phyloP scores from a whole-genome alignment of 257 asterid genomes.

The Vinca minor region DNA sequence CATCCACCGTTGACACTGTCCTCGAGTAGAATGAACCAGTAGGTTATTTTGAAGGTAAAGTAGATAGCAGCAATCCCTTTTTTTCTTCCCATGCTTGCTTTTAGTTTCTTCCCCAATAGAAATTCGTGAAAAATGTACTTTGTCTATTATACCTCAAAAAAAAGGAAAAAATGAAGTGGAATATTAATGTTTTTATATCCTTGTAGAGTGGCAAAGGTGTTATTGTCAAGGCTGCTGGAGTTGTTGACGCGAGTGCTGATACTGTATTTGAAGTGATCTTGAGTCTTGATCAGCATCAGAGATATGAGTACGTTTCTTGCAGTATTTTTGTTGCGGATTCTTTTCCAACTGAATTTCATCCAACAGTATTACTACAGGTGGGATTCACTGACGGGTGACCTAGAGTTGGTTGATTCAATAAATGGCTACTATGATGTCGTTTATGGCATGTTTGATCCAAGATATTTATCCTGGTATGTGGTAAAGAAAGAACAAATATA shows the following conservation, averaged over 20 bases:
- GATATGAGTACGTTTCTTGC: slow-evolving; percentile 70
- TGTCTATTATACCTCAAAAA: too few species aligned
- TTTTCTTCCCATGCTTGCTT: not conserved
- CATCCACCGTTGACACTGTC: not conserved
- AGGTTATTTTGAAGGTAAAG: not conserved
- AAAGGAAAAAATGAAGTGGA: too few species aligned
- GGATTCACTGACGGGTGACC: slow-evolving; percentile 88
- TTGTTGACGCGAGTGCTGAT: slow-evolving; percentile 88
- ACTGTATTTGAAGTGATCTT: slow-evolving; percentile 77
- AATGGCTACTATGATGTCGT: slow-evolving; percentile 81
- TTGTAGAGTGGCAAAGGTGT: slow-evolving; percentile 66
- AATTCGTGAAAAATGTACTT: not conserved
- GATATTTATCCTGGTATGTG: slow-evolving; percentile 64
- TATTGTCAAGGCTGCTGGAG: slow-evolving; percentile 91
- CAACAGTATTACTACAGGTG: slow-evolving; percentile 61
- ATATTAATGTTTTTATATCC: not conserved
- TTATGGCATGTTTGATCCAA: slow-evolving; percentile 80
- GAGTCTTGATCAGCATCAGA: slow-evolving; percentile 59
- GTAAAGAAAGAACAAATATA: too few species aligned
- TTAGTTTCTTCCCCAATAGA: not conserved
- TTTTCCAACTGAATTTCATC: slow-evolving; percentile 20
- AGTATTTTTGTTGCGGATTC: slow-evolving; percentile 13
- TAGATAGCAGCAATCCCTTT: not conserved
- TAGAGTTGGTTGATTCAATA: slow-evolving; percentile 78
- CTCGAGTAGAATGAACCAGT: not conserved